These are phyloP conservation scores for Gentiana dahurica DNA, from an alignment of 257 asterid species.

Conservation along the genomic window DNA sequence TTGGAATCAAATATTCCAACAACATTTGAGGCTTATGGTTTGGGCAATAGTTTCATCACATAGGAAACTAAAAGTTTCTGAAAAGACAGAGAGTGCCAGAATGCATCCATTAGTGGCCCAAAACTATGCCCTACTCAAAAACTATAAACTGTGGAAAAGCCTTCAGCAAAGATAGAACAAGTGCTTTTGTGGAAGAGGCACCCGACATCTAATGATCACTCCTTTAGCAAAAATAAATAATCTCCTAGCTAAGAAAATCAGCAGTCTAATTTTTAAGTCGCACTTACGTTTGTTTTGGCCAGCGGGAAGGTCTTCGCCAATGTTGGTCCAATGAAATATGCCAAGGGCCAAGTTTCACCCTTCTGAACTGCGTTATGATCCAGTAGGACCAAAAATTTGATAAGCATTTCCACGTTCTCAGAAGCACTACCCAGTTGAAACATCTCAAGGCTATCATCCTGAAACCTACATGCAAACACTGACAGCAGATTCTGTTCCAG, in stretches of 20 bases:
- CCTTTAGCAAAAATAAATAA: too few species aligned
- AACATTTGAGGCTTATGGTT: too few species aligned
- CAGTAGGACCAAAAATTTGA: conserved; percentile 45
- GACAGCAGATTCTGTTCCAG: conserved; percentile 43
- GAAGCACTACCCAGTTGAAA: conserved; percentile 45
- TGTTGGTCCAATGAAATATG: conserved; percentile 63
- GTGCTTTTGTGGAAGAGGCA: not conserved
- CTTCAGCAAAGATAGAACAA: not conserved
- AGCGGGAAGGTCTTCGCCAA: conserved; percentile 47
- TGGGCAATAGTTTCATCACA: too few species aligned
- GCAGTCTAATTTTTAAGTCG: conserved; percentile 3
- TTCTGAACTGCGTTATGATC: conserved; percentile 54
- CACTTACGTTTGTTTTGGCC: conserved; percentile 56
- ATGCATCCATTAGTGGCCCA: too few species aligned
- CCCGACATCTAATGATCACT: not conserved
- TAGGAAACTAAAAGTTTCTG: too few species aligned
- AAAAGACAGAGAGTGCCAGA: too few species aligned
- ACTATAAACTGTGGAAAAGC: conserved; percentile 2
- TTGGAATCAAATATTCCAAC: too few species aligned
- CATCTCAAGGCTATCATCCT: conserved; percentile 48
- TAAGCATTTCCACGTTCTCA: conserved; percentile 38
- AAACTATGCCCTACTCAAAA: not conserved
- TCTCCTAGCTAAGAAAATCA: not conserved
- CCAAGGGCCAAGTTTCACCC: conserved; percentile 87
- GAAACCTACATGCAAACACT: conserved; percentile 53